phyloP scores from a whole-genome alignment of 495 filamentous ascomycete species.

The Penicillium pulvis region DNA sequence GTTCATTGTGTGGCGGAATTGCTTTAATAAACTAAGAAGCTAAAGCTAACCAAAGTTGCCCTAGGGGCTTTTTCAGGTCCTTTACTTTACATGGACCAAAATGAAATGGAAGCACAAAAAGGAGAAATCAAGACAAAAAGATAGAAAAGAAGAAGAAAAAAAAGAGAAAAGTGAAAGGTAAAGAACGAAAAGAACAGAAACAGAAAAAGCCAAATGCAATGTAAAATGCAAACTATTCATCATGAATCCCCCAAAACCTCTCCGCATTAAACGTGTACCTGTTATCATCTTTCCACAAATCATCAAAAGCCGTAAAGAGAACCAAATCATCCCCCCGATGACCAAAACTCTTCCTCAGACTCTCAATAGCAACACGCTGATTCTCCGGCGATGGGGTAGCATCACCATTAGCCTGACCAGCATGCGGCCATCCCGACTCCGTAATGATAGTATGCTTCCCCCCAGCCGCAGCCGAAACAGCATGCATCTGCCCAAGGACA shows the following conservation, averaged over 20 bases:
- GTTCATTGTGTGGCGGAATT: too few species aligned
- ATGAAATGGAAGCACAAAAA: too few species aligned
- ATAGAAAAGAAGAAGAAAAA: too few species aligned
- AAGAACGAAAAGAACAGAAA: background rate
- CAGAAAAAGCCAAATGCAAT: background rate
- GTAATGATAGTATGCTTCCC: constrained; percentile 64
- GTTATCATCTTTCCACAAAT: constrained; percentile 75
- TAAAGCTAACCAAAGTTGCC: too few species aligned
- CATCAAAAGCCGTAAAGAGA: constrained; percentile 76
- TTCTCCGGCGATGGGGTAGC: constrained; percentile 65
- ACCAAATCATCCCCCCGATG: constrained; percentile 52
- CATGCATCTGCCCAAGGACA: constrained; percentile 51
- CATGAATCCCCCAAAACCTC: constrained; percentile 68
- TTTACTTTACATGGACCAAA: too few species aligned
- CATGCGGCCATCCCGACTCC: constrained; percentile 83
- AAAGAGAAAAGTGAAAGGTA: too few species aligned
- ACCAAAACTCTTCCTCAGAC: constrained; percentile 57
- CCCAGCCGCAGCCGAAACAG: constrained; percentile 51
- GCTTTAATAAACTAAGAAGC: too few species aligned
- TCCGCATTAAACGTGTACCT: constrained; percentile 66
- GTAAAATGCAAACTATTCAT: constrained; percentile 12
- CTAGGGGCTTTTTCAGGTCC: too few species aligned
- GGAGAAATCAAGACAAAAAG: too few species aligned
- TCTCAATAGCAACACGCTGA: constrained; percentile 63
- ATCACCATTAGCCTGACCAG: constrained; percentile 60